Evolutionary conservation across 164 flowering plant genomes (phyloP).

Genomic region (Liriodendron chinense): DNA sequence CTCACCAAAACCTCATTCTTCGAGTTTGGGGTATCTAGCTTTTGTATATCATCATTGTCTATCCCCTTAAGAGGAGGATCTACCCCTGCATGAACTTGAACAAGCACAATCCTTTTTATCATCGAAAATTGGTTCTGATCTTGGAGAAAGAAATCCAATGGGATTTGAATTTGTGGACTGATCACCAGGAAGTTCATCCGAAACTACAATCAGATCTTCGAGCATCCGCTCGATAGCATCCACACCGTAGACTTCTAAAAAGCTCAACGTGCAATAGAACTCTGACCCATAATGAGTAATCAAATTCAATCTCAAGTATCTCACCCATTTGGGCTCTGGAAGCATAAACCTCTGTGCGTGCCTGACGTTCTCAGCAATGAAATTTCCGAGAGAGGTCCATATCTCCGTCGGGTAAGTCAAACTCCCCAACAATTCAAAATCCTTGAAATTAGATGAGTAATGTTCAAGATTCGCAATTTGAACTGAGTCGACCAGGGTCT

Average conservation of each 20-base stretch:
- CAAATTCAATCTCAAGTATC: slow-evolving; percentile 65
- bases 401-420: slow-evolving; percentile 64
- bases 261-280: slow-evolving; percentile 78
- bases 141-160: slow-evolving; percentile 23
- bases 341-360: slow-evolving; percentile 64
- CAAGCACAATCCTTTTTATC: slow-evolving; percentile 16
- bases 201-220: slow-evolving; percentile 62
- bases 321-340: slow-evolving; percentile 76
- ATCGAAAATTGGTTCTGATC: slow-evolving; percentile 17
- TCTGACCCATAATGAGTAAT: slow-evolving; percentile 82
- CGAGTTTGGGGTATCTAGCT: slow-evolving; percentile 17
- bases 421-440: slow-evolving; percentile 69
- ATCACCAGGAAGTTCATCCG: slow-evolving; percentile 32
- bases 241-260: slow-evolving; percentile 68
- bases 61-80: slow-evolving; percentile 25
- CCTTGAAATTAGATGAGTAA: slow-evolving; percentile 80
- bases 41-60: slow-evolving; percentile 33
- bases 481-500: slow-evolving; percentile 70
- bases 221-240: slow-evolving; percentile 84
- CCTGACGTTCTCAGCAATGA: slow-evolving; percentile 69
- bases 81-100: slow-evolving; percentile 20
- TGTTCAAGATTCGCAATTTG: slow-evolving; percentile 87
- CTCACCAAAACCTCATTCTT: slow-evolving; percentile 28
- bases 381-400: slow-evolving; percentile 58
- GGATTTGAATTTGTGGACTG: slow-evolving; percentile 30